Evolutionary conservation across 2,329 filamentous ascomycete species (phyloP), one percentile per base, ranked within the genome.

Genomic region (Byssochlamys sp.): DNA sequence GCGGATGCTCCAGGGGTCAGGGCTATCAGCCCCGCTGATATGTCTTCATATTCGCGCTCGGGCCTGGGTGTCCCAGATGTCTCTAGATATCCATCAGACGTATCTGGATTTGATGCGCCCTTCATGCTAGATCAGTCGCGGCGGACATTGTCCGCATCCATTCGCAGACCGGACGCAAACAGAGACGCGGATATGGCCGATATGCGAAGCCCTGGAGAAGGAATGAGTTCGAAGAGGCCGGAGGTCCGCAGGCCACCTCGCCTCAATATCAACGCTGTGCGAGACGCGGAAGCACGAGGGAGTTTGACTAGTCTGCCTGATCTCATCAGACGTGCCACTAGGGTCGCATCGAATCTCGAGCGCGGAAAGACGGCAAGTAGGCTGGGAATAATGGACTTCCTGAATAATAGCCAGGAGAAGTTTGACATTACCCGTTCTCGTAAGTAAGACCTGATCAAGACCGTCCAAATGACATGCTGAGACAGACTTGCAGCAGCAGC

Each of bases 271-370:
- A 86, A 91, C 67, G 89, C 89, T 3, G 88, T 95, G 2, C 83
- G 85, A 62, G 85, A 87, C 55, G 89, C 89, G 14, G 90, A 96
- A 71, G 84, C 87, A 1, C 84, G 94, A 67, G 91, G 90, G 3
- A 96, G 91, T 69, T 79, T 96, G 61, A 97, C 94, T 1, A 96
- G 91, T 73, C 77, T 99, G 59, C 88, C 91, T 0, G 94, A 97
- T 70, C 77, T 99, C 59, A 97, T 99, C 63, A 82, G 85, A 66
- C 84, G 94, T 64, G 94, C 94, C 10, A 97, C 92, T 0, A 85
- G 84, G 62, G 77, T 97, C 39, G 92, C 91, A 14, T 84, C 89
- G 0, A 91, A 95, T 73, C 85, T 99, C 58, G 92, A 97, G 66
- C 86, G 86, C 62, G 92, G 92, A 11, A 86, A 76, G 62, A 86